Evolutionary conservation across 129 eudicot species (phyloP).

Genomic region (Escallonia rubra): DNA sequence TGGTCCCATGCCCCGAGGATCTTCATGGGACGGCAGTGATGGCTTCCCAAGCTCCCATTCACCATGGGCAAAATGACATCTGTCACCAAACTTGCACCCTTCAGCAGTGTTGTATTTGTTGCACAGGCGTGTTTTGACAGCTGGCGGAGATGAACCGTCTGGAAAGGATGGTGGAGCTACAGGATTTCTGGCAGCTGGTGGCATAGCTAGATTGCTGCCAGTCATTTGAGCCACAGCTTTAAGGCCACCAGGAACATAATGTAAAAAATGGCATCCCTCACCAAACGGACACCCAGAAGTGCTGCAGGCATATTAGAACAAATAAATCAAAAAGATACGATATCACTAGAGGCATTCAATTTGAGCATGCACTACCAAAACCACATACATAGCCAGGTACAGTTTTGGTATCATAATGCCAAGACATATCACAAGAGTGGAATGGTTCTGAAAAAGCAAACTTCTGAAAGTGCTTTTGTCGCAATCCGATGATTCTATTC

Average conservation of each 20-base stretch:
- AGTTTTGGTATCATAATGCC: too few relatives aligned
- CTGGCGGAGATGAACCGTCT: slow-evolving; percentile 59
- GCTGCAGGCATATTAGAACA: slow-evolving; percentile 27
- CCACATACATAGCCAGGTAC: too few relatives aligned
- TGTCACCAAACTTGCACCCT: slow-evolving; percentile 92
- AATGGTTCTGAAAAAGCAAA: too few relatives aligned
- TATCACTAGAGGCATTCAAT: too few relatives aligned
- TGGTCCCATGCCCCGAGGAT: slow-evolving; percentile 57
- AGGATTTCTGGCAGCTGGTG: slow-evolving; percentile 42
- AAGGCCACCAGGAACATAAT: slow-evolving; percentile 78
- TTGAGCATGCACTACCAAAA: too few relatives aligned
- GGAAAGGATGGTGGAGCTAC: slow-evolving; percentile 53
- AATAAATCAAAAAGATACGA: too few relatives aligned
- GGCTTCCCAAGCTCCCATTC: slow-evolving; percentile 93
- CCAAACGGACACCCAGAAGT: slow-evolving; percentile 91
- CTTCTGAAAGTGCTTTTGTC: too few relatives aligned
- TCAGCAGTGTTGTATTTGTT: slow-evolving; percentile 69
- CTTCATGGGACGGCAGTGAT: slow-evolving; percentile 39
- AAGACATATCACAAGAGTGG: too few relatives aligned
- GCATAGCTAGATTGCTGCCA: slow-evolving; percentile 41
- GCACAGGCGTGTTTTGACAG: slow-evolving; percentile 67
- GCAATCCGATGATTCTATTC: too few relatives aligned
- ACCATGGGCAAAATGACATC: slow-evolving; percentile 85
- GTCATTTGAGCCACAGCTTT: slow-evolving; percentile 72
- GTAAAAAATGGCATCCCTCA: slow-evolving; percentile 80